Base-by-base conservation (phyloP, 2,329 filamentous ascomycete genomes). In the Celoporthe dispersa region DNA sequence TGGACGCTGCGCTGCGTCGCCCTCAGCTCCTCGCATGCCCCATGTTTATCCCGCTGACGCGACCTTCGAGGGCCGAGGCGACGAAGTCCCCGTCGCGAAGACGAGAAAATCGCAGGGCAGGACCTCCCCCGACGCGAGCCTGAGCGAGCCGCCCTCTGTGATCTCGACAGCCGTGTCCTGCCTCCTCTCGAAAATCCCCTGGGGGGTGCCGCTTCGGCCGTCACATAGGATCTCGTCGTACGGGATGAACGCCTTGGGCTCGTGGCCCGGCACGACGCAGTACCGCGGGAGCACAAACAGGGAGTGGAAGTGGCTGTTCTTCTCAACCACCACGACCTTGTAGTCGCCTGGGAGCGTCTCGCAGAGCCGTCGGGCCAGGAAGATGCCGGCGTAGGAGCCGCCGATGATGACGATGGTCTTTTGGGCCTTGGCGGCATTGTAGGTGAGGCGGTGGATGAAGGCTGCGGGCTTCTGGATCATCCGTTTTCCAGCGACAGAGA, bases 241-340 rank as follows among this genome's bases (percentile, higher is more conserved):
- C 0, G 89, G 88, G 59, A 91, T 86, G 71, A 90, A 90, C 0
- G 86, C 87, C 74, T 86, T 86, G 68, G 86, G 77, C 71, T 90
- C 88, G 62, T 88, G 84, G 28, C 83, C 84, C n/a, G 81, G 77
- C 6, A 87, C 79, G 19, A 90, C 87, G 55, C 83, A 86, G 75
- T 86, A 89, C 4, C 88, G 83, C 0, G 89, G 88, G 51, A 90
- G 82, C 16, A 85, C 83, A 82, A 87, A 91, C 0, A 86, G 85
- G 74, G 87, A 89, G 72, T 90, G 85, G 76, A 90, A 88, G 76
- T 90, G 88, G 3, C 82, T 84, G 75, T 88, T 87, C 61, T 84
- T 86, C 76, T 91, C 88, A 37, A 91, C 75, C 3, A 90, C 78
- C 0, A 90, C 78, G 4, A 89, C 83, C 4, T 82, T 81, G 75